Evolutionary conservation across 148 eudicot genomes (phyloP).

Genomic region (Pouteria glomerata): DNA sequence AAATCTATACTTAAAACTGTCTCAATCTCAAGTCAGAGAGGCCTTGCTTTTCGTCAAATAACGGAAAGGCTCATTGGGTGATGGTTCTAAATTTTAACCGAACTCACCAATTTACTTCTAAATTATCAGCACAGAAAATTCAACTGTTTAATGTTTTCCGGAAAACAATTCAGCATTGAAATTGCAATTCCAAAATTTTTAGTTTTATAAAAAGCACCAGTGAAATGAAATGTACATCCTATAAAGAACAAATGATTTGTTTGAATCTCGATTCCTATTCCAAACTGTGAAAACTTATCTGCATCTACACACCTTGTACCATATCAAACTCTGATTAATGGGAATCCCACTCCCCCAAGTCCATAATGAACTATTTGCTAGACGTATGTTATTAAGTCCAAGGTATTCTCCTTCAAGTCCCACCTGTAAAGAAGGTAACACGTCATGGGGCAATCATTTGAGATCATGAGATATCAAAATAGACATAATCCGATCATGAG

Average conservation of each 20-base stretch:
- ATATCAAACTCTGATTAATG: conserved; percentile 38
- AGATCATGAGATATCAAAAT: too few species aligned
- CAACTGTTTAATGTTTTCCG: too few species aligned
- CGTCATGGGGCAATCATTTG: neutral
- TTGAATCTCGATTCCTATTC: neutral
- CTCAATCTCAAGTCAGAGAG: too few species aligned
- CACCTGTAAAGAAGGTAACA: conserved; percentile 29
- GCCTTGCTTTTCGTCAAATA: too few species aligned
- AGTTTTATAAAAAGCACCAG: neutral
- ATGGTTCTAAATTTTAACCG: too few species aligned
- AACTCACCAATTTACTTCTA: too few species aligned
- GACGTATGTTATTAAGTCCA: conserved; percentile 31
- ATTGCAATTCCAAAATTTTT: neutral
- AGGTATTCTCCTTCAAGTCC: conserved; percentile 50
- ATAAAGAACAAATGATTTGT: neutral
- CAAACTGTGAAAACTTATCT: neutral
- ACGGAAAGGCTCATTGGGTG: too few species aligned
- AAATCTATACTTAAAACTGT: too few species aligned
- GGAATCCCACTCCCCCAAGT: conserved; percentile 26
- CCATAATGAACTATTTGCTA: conserved; percentile 45
- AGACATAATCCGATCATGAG: too few species aligned
- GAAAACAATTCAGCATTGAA: too few species aligned
- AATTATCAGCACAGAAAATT: too few species aligned
- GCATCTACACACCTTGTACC: conserved; percentile 42
- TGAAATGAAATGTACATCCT: too few species aligned